Evolutionary conservation across 805 yeast genomes (phyloP), one percentile per base, ranked within the genome.

Genomic region (Nakazawaea molendinolei): DNA sequence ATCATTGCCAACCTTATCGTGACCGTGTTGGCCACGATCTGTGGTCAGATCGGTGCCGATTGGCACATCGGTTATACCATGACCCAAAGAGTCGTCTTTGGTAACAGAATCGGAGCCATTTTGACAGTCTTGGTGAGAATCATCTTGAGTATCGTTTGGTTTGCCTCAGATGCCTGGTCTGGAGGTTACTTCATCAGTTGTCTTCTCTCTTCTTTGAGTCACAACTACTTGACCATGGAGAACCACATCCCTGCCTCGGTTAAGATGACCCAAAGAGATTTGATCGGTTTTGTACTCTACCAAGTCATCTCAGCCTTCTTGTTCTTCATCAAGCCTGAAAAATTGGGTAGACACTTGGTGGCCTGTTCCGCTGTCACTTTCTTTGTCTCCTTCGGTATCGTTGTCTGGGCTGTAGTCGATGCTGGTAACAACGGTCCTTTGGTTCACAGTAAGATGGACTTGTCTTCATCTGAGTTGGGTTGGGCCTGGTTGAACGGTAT

Each of bases 401-500:
- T 49, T 8, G 45, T 45, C 8, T 45, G 52, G 46, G 46, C 60
- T 18, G 50, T 58, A 1, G 38, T 40, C 4, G 40, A 38, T 42
- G 49, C 15, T 44, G 51, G 49, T 17, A 42, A 44, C 28, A 65
- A 64, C 10, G 69, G 69, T 32, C 43, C 49, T 53, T 50, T 33
- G 23, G 34, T 33, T 18, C 12, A 13, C 9, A 19, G 37, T 10
- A 39, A 36, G 35, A 51, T 8, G 45, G 47, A 43, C 34, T 47
- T 47, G 38, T 33, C 53, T 31, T 42, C 53, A 18, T 40, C 49
- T 19, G 37, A 32, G 3, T 48, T 45, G 8, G 67, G 52, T 14
- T 68, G 73, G 73, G 55, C 53, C 16, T 64, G 69, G 62, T 44
- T 69, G 18, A 51, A 51, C 31, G 67, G 64, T 14, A 50, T 68